Base-by-base conservation (phyloP, 192 early-diverging fungal genomes). In the Spinellus fusiger region DNA sequence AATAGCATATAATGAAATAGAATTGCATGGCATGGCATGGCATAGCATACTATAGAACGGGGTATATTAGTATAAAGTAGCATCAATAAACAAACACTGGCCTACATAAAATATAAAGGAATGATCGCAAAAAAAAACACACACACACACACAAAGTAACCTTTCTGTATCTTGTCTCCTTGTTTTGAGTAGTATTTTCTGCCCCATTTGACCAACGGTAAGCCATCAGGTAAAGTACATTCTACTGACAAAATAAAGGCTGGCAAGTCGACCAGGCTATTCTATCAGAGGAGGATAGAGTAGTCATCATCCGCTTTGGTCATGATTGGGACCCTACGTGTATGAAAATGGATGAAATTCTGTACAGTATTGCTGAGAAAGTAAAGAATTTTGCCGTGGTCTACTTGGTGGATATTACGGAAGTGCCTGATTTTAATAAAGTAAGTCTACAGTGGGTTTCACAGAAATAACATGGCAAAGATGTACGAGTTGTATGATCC, bases 201-300 rank as follows among this genome's bases (percentile, higher is more conserved):
- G 61, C 83, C 83, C 48, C 83, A 85, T 75, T 73, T 85, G 29
- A 82, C 80, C 3, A 85, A 85, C 49, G 83, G 77, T 73, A 70
- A 50, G 33, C 46, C 37, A 38, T 25, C 7, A 48, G 15, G 13
- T 10, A 13, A 15, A 22, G 18, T 16, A 34, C 12, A n/a, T 44
- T n/a, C 34, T 16, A 16, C 1, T 35, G 27, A 22, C 22, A 28
- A 31, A 49, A 54, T 55, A 4, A 51, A 78, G 85, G 88, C 22
- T 93, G 98, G 98, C 98, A 99, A 72, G 96, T 98, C 29, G 98
- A 99, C 73, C 94, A 96, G 76, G 94, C 96, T 18, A 99, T 99
- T 54, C 77, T 99, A 22, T 92, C 88, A 20, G 98, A 99, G 73
- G 96, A 99, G 61, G 93, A 98, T 49, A 86, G 96, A 20, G 93